phyloP scores from a whole-genome alignment of 805 yeast genomes.

The Zygotorulaspora danielsina region DNA sequence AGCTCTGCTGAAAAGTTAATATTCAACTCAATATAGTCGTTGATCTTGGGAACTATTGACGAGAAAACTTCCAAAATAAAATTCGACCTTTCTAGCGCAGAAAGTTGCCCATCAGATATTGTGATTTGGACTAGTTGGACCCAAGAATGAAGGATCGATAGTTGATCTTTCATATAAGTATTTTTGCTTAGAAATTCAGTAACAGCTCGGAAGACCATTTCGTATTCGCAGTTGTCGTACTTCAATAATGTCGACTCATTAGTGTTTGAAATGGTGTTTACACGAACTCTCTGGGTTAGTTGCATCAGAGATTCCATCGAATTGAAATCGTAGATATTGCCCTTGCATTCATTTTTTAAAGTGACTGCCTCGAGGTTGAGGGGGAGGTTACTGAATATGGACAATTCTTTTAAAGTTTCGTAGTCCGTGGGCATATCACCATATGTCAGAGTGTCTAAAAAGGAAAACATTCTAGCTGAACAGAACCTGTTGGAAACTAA shows the following conservation, averaged over 20 bases:
- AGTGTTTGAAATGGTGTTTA: neutral
- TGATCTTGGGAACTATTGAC: conserved; percentile 67
- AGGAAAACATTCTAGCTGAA: conserved; percentile 62
- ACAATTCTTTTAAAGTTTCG: conserved; percentile 18
- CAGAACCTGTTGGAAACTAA: conserved; percentile 53
- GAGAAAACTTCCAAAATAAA: conserved; percentile 77
- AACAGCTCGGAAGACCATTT: conserved; percentile 35
- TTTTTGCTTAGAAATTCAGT: conserved; percentile 45
- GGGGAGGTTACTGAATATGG: conserved; percentile 37
- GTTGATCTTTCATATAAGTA: conserved; percentile 49
- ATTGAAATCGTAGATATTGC: conserved; percentile 41
- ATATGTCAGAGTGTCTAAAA: conserved; percentile 66
- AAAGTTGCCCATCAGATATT: conserved; percentile 56
- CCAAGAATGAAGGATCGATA: conserved; percentile 75
- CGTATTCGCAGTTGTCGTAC: conserved; percentile 6
- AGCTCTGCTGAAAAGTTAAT: conserved; percentile 67
- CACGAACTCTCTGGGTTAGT: conserved; percentile 22
- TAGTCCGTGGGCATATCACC: conserved; percentile 40
- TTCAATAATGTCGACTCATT: neutral
- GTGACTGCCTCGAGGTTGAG: conserved; percentile 42
- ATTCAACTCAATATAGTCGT: conserved; percentile 66
- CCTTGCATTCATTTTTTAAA: conserved; percentile 26
- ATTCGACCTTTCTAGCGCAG: conserved; percentile 44
- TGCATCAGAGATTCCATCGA: conserved; percentile 38
- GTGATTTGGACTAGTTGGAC: conserved; percentile 70